Evolutionary conservation across 176 grass and related monocot genomes (phyloP).

Genomic region (Eleusine coracana): DNA sequence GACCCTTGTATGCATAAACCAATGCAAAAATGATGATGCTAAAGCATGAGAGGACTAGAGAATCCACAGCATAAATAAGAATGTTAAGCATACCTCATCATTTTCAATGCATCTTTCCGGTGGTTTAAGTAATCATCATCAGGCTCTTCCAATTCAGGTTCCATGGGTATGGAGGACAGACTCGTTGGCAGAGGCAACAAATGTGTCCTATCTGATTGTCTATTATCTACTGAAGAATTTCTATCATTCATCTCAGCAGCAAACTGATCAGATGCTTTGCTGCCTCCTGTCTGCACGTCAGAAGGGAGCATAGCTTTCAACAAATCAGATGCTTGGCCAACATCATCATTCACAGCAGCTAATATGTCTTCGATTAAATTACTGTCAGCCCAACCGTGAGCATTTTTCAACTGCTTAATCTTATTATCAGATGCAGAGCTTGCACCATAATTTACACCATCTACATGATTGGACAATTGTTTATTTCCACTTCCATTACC

Average conservation of each 20-base stretch:
- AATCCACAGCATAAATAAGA: constrained; percentile 18
- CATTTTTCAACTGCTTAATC: constrained; percentile 67
- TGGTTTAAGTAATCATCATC: constrained; percentile 75
- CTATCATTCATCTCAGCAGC: constrained; percentile 47
- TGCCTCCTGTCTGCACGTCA: constrained; percentile 34
- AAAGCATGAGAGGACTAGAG: not conserved
- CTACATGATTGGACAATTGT: not conserved
- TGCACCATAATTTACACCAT: constrained; percentile 20
- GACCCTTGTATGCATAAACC: not conserved
- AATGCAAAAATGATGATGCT: constrained; percentile 11
- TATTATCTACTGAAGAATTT: constrained; percentile 33
- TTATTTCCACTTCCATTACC: not conserved
- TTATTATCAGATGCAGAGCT: constrained; percentile 28
- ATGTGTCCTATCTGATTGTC: constrained; percentile 40
- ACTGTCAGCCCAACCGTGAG: constrained; percentile 69
- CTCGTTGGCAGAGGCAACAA: constrained; percentile 37
- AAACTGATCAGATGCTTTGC: constrained; percentile 27
- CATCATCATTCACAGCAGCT: constrained; percentile 72
- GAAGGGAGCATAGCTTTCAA: constrained; percentile 69
- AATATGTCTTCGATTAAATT: constrained; percentile 82
- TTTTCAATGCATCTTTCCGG: constrained; percentile 85
- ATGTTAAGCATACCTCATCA: constrained; percentile 67
- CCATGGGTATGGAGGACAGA: constrained; percentile 46
- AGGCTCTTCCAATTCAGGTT: constrained; percentile 66
- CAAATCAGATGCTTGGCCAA: constrained; percentile 62